A percentile compares a stretch with the other conserved stretches of the same genome.
These are phyloP conservation scores for Strobilomyces dryophilus DNA, from an alignment of 768 basidiomycete species.

Conservation along the genomic window DNA sequence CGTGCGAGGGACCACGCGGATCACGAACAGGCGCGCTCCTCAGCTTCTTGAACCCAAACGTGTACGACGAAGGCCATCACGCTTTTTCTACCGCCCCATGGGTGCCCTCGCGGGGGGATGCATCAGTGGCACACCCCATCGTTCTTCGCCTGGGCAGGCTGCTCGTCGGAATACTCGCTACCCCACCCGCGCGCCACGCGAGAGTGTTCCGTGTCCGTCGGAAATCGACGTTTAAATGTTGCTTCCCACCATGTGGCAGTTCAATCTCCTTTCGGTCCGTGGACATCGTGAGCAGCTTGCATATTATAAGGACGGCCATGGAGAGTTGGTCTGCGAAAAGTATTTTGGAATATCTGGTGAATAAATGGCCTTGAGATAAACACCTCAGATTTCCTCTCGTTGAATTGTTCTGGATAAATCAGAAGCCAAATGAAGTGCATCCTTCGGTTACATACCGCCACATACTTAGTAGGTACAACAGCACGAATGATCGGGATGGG, in stretches of 20 bases:
- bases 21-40: constrained; percentile 9
- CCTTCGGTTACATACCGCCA: constrained; percentile 1
- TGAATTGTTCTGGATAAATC: neutral
- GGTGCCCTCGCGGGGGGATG: constrained; percentile 10
- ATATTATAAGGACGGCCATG: neutral
- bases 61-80: constrained; percentile 6
- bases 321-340: neutral
- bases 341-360: constrained; percentile 8
- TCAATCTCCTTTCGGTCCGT: constrained; percentile 2
- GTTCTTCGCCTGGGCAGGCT: constrained; percentile 14
- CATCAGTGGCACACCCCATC: neutral
- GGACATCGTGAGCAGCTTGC: no score
- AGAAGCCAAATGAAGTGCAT: neutral
- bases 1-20: constrained; percentile 8
- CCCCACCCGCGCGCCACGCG: constrained; percentile 7
- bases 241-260: constrained; percentile 7
- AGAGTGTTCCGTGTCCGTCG: constrained; percentile 5
- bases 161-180: constrained; percentile 6
- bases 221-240: neutral
- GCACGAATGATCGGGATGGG: no score
- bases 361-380: constrained; percentile 8
- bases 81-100: constrained; percentile 12
- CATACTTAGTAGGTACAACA: no score
- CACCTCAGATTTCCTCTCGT: constrained; percentile 4
- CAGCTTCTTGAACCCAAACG: constrained; percentile 8